A percentile compares a stretch with the other conserved stretches of the same genome.
phyloP scores from a whole-genome alignment of 306 rosid genomes.

The Ammopiptanthus mongolicus region DNA sequence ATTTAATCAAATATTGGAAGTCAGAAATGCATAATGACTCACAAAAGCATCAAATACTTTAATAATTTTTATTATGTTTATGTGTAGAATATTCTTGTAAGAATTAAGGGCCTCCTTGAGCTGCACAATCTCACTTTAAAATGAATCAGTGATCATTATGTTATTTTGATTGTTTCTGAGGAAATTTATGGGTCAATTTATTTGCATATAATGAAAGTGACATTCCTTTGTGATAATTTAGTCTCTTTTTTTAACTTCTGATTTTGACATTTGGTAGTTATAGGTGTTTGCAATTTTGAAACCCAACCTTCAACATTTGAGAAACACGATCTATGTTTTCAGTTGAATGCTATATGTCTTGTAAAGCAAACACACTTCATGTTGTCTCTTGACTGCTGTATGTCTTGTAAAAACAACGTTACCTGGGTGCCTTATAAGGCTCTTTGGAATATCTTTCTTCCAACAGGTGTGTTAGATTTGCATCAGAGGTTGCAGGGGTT shows the following conservation, averaged over 20 bases:
- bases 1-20: constrained; percentile 1
- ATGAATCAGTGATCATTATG: not conserved
- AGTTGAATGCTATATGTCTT: not conserved
- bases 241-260: constrained; percentile 9
- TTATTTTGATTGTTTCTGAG: not conserved
- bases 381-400: constrained; percentile 1
- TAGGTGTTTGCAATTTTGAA: not conserved
- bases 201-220: constrained; percentile 6
- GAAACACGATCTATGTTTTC: not conserved
- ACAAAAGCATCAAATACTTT: not conserved
- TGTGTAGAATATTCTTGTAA: not conserved
- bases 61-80: not conserved
- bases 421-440: constrained; percentile 15
- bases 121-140: not conserved
- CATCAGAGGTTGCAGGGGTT: constrained; percentile 97
- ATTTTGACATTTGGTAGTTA: constrained; percentile 2
- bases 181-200: not conserved
- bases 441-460: constrained; percentile 23
- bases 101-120: not conserved
- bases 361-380: not conserved
- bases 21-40: not conserved
- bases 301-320: not conserved
- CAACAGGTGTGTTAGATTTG: constrained; percentile 94
- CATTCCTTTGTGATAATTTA: not conserved
- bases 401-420: constrained; percentile 12